Evolutionary conservation across 176 grass and related monocot species (phyloP), one percentile per base, ranked within the genome.

Genomic region (Paspalum notatum): DNA sequence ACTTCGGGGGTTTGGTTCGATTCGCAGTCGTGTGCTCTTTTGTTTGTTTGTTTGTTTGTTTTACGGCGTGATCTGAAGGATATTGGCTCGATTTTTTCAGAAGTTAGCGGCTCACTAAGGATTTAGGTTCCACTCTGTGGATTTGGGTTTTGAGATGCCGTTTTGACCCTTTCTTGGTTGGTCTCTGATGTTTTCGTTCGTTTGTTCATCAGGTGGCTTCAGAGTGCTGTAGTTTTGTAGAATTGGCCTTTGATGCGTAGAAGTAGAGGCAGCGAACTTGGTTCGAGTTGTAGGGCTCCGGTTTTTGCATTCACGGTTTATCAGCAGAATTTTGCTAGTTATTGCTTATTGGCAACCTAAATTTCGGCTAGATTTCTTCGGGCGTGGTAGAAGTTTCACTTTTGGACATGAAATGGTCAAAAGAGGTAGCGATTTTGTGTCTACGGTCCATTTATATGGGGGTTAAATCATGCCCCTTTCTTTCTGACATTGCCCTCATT

Each of bases 11-110:
- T 11, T 67, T 66, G 84, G 59, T 56, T 26, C n/a, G 64, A 63
- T 78, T 83, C 5, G 6, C n/a, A 7, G 40, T 58, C 12, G 11
- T 46, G 22, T 6, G 25, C 14, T 32, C 32, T 32, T 7, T 43
- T 20, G 62, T 39, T 16, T 37, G 40, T 48, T 46, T 61, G 24
- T 1, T 10, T 76, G 62, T 52, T 62, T 38, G 47, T 68, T 70
- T 20, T 56, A 20, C 72, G 41, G 58, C 7, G 75, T 82, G 83
- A 89, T 85, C 83, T 65, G 66, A 25, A 32, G 21, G 71, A 52
- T 72, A 52, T 14, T 18, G 20, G 1, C 43, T 27, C 7, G 16
- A 51, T 66, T 40, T 1, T 2, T 21, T 38, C 57, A 50, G 42
- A 55, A 76, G 54, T 72, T 18, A 38, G 50, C 46, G 21, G 24